Evolutionary conservation across 225 moss, liverwort and hornwort genomes (phyloP).

Genomic region (Marchantia polymorpha): DNA sequence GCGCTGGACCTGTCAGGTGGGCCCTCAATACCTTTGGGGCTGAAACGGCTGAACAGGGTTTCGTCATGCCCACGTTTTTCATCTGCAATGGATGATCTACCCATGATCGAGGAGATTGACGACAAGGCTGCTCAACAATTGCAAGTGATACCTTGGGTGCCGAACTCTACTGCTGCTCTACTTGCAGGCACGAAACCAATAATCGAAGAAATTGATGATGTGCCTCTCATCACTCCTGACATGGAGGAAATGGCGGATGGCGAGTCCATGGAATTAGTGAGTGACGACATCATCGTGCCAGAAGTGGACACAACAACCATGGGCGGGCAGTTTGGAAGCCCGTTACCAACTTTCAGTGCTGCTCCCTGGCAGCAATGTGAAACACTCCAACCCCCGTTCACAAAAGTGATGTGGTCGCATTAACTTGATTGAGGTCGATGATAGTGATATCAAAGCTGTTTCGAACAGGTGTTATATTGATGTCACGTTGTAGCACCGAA

Average conservation of each 20-base stretch:
- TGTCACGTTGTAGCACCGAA: not conserved
- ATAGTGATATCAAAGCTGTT: not conserved
- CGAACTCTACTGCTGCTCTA: conserved; percentile 26
- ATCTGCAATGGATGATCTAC: conserved; percentile 27
- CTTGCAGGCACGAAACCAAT: conserved; percentile 14
- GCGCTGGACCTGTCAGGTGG: conserved; percentile 48
- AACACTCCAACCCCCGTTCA: conserved; percentile 27
- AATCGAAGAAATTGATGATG: conserved; percentile 34
- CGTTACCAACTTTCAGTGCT: conserved; percentile 28
- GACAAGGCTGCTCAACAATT: conserved; percentile 32
- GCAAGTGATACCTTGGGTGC: conserved; percentile 47
- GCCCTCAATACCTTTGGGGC: not conserved
- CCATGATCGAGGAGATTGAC: conserved; percentile 37
- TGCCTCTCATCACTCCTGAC: not conserved
- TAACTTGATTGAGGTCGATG: conserved; percentile 9
- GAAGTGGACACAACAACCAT: conserved; percentile 16
- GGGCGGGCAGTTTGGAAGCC: conserved; percentile 30
- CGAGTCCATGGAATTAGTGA: conserved; percentile 41
- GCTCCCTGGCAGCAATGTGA: conserved; percentile 40
- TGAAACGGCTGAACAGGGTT: conserved; percentile 31
- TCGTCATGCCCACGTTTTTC: conserved; percentile 45
- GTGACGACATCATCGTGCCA: conserved; percentile 15
- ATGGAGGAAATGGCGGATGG: conserved; percentile 32
- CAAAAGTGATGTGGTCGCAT: conserved; percentile 40
- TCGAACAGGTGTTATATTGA: not conserved